phyloP scores from a whole-genome alignment of 768 basidiomycete genomes.

The Collybia mongolica region DNA sequence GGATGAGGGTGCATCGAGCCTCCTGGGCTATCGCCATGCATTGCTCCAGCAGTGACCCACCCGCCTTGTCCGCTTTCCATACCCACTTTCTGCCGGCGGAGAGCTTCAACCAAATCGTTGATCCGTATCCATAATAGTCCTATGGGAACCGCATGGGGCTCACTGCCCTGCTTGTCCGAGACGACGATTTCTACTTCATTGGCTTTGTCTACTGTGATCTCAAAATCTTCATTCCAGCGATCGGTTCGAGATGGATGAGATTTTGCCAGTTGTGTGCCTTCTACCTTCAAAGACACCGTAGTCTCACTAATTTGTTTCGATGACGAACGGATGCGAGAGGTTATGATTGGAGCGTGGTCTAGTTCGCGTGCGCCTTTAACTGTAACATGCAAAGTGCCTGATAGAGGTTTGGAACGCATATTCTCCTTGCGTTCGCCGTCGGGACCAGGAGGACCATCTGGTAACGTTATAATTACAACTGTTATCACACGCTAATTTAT shows the following conservation, averaged over 20 bases:
- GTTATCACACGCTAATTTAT: background rate
- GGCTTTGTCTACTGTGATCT: conserved; percentile 95
- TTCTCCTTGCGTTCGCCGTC: conserved; percentile 92
- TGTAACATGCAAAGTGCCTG: conserved; percentile 88
- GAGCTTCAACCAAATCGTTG: conserved; percentile 90
- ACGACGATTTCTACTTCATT: conserved; percentile 98
- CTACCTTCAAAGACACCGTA: conserved; percentile 91
- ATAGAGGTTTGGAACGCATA: conserved; percentile 88
- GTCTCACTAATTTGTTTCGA: conserved; percentile 84
- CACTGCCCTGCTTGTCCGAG: conserved; percentile 87
- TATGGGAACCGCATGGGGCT: conserved; percentile 81
- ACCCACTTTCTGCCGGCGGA: conserved; percentile 88
- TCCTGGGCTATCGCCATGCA: conserved; percentile 62
- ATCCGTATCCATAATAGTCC: conserved; percentile 95
- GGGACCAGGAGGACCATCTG: conserved; percentile 47
- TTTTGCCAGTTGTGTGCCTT: conserved; percentile 89
- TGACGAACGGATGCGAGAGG: conserved; percentile 65
- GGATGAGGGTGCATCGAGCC: conserved; percentile 28
- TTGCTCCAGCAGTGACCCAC: conserved; percentile 95
- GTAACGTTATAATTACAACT: background rate
- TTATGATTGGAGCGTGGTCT: conserved; percentile 84
- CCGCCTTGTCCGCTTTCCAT: conserved; percentile 84
- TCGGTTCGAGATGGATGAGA: conserved; percentile 94
- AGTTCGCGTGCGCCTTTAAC: conserved; percentile 91
- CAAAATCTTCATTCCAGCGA: conserved; percentile 97